Conservation (phyloP, 2,329 filamentous ascomycete species). For the Nannizziopsis barbatae region DNA sequence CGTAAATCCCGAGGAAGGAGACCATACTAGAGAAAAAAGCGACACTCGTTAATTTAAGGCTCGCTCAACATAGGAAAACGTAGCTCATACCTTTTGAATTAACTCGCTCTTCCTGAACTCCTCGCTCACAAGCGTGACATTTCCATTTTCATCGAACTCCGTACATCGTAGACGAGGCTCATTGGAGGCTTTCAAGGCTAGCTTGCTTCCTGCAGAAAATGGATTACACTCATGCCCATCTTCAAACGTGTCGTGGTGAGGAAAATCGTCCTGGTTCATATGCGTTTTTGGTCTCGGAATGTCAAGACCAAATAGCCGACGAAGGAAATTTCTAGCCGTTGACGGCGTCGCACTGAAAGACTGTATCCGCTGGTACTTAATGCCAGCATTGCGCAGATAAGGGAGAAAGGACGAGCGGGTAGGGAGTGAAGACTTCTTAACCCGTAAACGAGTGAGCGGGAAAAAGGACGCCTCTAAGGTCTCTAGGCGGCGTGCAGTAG, state of each 20-base stretch:
- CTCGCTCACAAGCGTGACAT: slow-evolving; percentile 83
- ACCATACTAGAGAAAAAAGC: slow-evolving; percentile 55
- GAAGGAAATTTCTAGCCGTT: slow-evolving; percentile 25
- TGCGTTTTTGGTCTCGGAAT: slow-evolving; percentile 26
- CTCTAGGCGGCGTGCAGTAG: not conserved
- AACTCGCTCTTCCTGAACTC: slow-evolving; percentile 97
- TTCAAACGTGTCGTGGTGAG: slow-evolving; percentile 44
- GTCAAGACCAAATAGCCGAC: slow-evolving; percentile 29
- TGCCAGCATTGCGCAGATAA: not conserved
- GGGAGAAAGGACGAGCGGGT: not conserved
- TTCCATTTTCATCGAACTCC: slow-evolving; percentile 83
- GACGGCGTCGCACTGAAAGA: slow-evolving; percentile 24
- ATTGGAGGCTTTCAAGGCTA: slow-evolving; percentile 64
- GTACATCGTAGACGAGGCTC: slow-evolving; percentile 84
- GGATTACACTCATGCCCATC: slow-evolving; percentile 50
- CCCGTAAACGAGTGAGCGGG: not conserved
- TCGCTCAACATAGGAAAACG: not conserved
- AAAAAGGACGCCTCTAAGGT: slow-evolving; percentile 5
- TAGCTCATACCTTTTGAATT: slow-evolving; percentile 65
- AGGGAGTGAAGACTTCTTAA: not conserved
- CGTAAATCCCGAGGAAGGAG: slow-evolving; percentile 86
- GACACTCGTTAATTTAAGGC: not conserved
- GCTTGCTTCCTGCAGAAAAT: slow-evolving; percentile 58
- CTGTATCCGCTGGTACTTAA: slow-evolving; percentile 1
- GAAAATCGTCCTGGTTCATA: slow-evolving; percentile 49